phyloP scores from a whole-genome alignment of 352 stramenopile genomes.

The Phytophthora constricta region DNA sequence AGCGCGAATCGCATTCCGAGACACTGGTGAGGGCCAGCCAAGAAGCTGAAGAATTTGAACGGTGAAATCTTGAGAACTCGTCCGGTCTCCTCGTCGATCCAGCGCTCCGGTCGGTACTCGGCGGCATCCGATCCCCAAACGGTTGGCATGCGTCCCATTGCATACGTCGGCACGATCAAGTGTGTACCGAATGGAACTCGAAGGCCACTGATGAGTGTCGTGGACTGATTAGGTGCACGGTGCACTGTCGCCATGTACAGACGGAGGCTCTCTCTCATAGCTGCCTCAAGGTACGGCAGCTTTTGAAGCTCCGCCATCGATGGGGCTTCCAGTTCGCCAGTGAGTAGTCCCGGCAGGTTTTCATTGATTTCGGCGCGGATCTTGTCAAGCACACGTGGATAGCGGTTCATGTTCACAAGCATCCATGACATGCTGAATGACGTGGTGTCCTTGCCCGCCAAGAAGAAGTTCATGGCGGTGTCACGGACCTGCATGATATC shows the following conservation, averaged over 20 bases:
- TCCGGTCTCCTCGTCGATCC: constrained; percentile 39
- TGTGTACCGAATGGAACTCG: constrained; percentile 50
- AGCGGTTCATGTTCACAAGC: constrained; percentile 73
- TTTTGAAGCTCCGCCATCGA: constrained; percentile 53
- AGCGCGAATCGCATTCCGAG: constrained; percentile 56
- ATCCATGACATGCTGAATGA: constrained; percentile 75
- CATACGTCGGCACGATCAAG: constrained; percentile 58
- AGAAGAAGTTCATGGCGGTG: constrained; percentile 80
- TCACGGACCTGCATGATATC: constrained; percentile 55
- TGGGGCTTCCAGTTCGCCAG: constrained; percentile 25
- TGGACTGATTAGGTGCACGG: constrained; percentile 47
- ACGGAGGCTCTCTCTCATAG: constrained; percentile 67
- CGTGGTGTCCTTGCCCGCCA: constrained; percentile 74
- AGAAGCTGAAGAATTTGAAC: constrained; percentile 67
- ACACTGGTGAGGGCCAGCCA: constrained; percentile 58
- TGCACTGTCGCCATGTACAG: constrained; percentile 57
- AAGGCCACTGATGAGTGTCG: constrained; percentile 64
- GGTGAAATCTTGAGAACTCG: constrained; percentile 40
- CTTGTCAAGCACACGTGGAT: constrained; percentile 56
- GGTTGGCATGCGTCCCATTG: constrained; percentile 44
- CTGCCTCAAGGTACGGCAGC: constrained; percentile 66
- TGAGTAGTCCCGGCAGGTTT: constrained; percentile 39
- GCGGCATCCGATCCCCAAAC: constrained; percentile 54
- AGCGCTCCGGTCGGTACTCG: constrained; percentile 56
- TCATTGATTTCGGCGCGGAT: constrained; percentile 55